These are phyloP conservation scores for Boeremia exigua DNA, from an alignment of 2,329 filamentous ascomycete species.

Conservation along the genomic window DNA sequence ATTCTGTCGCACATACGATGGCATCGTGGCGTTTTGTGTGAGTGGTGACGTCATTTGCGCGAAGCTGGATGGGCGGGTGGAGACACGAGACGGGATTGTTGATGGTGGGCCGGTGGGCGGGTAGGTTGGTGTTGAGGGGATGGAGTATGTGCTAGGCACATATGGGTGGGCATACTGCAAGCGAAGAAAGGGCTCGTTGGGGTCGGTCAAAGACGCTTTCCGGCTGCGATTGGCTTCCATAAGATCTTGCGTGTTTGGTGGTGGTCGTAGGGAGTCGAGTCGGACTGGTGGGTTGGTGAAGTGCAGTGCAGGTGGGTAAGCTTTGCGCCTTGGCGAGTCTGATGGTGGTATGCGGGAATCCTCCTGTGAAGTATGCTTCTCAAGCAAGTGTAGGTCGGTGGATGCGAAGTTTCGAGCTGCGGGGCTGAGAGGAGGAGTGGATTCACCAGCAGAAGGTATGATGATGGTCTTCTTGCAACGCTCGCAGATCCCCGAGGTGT, in stretches of 20 bases:
- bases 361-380: slow-evolving; percentile 24
- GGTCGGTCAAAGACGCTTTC: slow-evolving; percentile 41
- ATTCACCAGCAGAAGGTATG: slow-evolving; percentile 27
- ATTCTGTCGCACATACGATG: slow-evolving; percentile 28
- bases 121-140: slow-evolving; percentile 25
- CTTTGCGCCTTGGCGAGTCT: slow-evolving; percentile 26
- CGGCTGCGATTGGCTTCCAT: slow-evolving; percentile 23
- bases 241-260: slow-evolving; percentile 18
- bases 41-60: slow-evolving; percentile 16
- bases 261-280: slow-evolving; percentile 38
- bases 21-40: slow-evolving; percentile 15
- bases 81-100: slow-evolving; percentile 33
- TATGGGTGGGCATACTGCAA: slow-evolving; percentile 35
- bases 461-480: slow-evolving; percentile 39
- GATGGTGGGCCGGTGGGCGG: slow-evolving; percentile 33
- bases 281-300: slow-evolving; percentile 37
- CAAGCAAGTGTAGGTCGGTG: slow-evolving; percentile 28
- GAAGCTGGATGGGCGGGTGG: slow-evolving; percentile 25
- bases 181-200: slow-evolving; percentile 38
- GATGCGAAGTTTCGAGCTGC: slow-evolving; percentile 32
- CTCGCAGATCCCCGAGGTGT: slow-evolving; percentile 38
- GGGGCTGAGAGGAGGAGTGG: slow-evolving; percentile 37
- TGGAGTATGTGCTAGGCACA: slow-evolving; percentile 16
- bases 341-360: slow-evolving; percentile 20
- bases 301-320: slow-evolving; percentile 28